These are phyloP conservation scores for Malassezia caprae DNA, from an alignment of 1,284 basidiomycete species.

Conservation along the genomic window DNA sequence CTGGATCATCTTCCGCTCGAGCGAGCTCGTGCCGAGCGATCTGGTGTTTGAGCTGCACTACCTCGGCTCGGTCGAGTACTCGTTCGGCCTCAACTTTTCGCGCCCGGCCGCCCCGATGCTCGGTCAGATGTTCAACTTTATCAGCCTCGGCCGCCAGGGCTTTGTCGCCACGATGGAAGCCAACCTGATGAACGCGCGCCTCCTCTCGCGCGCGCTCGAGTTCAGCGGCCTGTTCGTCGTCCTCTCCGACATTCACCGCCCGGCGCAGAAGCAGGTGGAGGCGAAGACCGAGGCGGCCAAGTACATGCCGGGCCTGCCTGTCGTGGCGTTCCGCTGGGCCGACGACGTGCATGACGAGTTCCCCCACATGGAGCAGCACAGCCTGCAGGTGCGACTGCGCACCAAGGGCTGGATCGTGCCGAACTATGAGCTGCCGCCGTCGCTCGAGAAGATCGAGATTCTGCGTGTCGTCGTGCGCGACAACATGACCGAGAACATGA, in stretches of 20 bases:
- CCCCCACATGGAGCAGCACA: conserved; percentile 59
- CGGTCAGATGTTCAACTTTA: conserved; percentile 74
- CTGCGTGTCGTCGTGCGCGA: conserved; percentile 44
- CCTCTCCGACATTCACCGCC: conserved; percentile 51
- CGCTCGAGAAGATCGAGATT: conserved; percentile 34
- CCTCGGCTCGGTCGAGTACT: conserved; percentile 39
- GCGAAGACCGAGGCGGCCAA: conserved; percentile 51
- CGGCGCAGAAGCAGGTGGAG: conserved; percentile 35
- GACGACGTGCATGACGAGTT: conserved; percentile 52
- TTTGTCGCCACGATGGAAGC: conserved; percentile 54
- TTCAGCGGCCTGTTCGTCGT: conserved; percentile 62
- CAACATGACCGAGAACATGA: conserved; percentile 37
- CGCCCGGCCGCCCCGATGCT: conserved; percentile 81
- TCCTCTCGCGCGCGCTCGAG: conserved; percentile 77
- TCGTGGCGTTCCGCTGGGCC: conserved; percentile 78
- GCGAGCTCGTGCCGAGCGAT: conserved; percentile 51
- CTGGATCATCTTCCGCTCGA: conserved; percentile 41
- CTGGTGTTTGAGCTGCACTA: conserved; percentile 75
- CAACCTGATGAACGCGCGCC: conserved; percentile 66
- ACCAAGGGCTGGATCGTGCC: conserved; percentile 61
- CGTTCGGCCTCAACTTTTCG: conserved; percentile 89
- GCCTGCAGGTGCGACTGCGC: conserved; percentile 73
- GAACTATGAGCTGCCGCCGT: conserved; percentile 40
- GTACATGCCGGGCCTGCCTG: conserved; percentile 72
- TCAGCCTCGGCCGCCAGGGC: conserved; percentile 44